Conservation (phyloP, 2,329 filamentous ascomycete species). For the Coleophoma eucalyptorum region DNA sequence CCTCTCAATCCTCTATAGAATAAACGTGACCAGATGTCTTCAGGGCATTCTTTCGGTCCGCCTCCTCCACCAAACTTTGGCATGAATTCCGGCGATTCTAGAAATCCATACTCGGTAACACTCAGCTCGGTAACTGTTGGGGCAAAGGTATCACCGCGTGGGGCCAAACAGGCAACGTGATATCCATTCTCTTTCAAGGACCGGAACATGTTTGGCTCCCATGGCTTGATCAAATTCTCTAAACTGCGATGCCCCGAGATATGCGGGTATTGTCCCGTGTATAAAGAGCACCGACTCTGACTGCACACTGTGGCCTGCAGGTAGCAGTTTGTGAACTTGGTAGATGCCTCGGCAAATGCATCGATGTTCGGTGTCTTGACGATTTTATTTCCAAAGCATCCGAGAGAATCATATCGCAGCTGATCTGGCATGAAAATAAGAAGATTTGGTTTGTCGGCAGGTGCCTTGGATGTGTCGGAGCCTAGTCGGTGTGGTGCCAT, state of each 20-base stretch:
- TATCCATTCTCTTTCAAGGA: conserved; percentile 39
- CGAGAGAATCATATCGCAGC: conserved; percentile 39
- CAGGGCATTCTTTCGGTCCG: conserved; percentile 16
- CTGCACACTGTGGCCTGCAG: conserved; percentile 41
- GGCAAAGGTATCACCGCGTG: conserved; percentile 38
- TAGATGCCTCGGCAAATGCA: conserved; percentile 32
- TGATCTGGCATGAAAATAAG: conserved; percentile 46
- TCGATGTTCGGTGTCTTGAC: conserved; percentile 39
- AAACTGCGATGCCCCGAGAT: conserved; percentile 41
- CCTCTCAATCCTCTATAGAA: conserved; percentile 38
- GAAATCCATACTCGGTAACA: conserved; percentile 40
- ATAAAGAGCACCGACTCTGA: conserved; percentile 42
- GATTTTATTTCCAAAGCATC: conserved; percentile 24
- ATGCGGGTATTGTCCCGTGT: conserved; percentile 42
- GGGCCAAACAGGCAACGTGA: conserved; percentile 41
- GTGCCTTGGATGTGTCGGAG: too few species aligned
- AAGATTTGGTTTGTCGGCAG: conserved; percentile 26
- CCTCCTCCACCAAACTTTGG: conserved; percentile 24
- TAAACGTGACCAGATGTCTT: conserved; percentile 33
- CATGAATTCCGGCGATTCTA: conserved; percentile 32
- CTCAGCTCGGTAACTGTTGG: conserved; percentile 39
- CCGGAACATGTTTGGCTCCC: conserved; percentile 43
- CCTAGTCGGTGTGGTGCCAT: too few species aligned
- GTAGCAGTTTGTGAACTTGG: conserved; percentile 41
- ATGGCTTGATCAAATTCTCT: conserved; percentile 43